Percentiles rank a stretch among this genome's conserved stretches.
phyloP scores from a whole-genome alignment of 495 filamentous ascomycete species.

The Elasticomyces elasticus region DNA sequence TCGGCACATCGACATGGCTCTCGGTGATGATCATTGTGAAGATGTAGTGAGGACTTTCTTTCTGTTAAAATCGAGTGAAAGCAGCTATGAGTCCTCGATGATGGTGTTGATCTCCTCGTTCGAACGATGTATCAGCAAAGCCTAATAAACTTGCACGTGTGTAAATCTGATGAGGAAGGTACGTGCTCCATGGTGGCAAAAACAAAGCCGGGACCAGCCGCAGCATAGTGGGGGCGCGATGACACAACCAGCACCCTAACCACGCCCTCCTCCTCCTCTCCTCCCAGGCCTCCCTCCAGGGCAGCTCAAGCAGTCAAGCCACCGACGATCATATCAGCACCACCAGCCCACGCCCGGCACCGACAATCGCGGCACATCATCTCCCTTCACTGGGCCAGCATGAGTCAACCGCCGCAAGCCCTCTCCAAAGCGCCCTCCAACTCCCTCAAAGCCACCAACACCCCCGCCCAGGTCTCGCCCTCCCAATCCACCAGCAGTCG shows the following conservation, averaged over 20 bases:
- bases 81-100: too few species aligned
- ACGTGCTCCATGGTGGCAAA: too few species aligned
- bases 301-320: not conserved
- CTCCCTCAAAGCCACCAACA: slow-evolving; percentile 13
- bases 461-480: slow-evolving; percentile 28
- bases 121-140: too few species aligned
- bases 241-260: not conserved
- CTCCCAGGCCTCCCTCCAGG: slow-evolving; percentile 1
- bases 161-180: too few species aligned
- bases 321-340: not conserved
- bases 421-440: slow-evolving; percentile 19
- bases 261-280: not conserved
- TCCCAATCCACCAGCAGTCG: slow-evolving; percentile 29
- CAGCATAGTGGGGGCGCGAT: not conserved
- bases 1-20: slow-evolving; percentile 55
- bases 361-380: not conserved
- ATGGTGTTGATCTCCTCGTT: too few species aligned
- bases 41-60: not conserved
- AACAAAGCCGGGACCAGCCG: not conserved
- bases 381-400: slow-evolving; percentile 13
- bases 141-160: too few species aligned
- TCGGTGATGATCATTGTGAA: slow-evolving; percentile 56
- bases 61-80: not conserved
- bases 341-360: slow-evolving; percentile 10
- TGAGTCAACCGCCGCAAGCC: slow-evolving; percentile 17